Base-by-base conservation (phyloP, 768 basidiomycete species). In the Amanita pseudoporphyria region DNA sequence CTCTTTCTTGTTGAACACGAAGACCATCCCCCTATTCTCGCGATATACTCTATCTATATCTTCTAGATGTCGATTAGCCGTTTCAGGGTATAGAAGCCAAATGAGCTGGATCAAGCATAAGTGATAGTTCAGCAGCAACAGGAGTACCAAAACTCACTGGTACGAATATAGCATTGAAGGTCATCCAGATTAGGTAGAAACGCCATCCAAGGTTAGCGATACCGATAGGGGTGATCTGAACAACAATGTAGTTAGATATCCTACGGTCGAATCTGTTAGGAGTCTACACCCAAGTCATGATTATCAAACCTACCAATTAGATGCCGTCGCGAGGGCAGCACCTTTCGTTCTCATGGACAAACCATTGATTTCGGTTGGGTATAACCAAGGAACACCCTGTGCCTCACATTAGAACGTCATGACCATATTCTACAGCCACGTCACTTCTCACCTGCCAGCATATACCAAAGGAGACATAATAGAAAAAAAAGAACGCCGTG, bases 181-280 rank as follows among this genome's bases (percentile, higher is more conserved):
- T 63, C 51, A 64, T 67, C 74, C 74, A 76, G 43, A 76, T 73
- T 37, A 74, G 57, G 47, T 74, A 76, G 55, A 74, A 76, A 37
- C 62, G 63, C 74, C 74, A 76, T 1, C 73, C 72, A 16, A 76
- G 61, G 43, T 61, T 69, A 9, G 66, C 67, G 31, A 76, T 74
- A 0, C 73, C 72, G 4, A 64, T 53, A 5, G 74, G 74, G 1
- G 74, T 76, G 37, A 73, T 69, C 56, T 76, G 72, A 1, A 76
- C 73, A 7, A 76, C 70, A 2, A 74, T 62, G 48, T 72, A 74
- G 53, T 74, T 76, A n/a, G 71, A 72, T 54, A 76, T 70, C 70
- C 70, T 71, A 39, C 6, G 37, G 9, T 32, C 10, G 13, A 14
- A 14, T 12, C 7, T 24, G n/a, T 40, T 6, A 22, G n/a, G n/a